Base-by-base conservation (phyloP, 140 eudicot species). In the Anethum foeniculum region DNA sequence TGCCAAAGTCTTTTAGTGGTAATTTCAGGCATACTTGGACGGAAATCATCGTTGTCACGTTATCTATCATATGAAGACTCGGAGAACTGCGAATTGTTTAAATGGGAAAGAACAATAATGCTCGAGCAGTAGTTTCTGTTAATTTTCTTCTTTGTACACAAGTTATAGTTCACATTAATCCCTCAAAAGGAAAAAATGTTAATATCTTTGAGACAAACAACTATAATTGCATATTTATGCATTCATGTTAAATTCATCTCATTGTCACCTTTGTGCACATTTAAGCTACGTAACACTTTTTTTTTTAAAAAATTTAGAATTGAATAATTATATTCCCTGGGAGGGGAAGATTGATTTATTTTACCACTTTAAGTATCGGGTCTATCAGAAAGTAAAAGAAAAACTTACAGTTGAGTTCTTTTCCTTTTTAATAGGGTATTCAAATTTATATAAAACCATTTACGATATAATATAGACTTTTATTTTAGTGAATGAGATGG, bases 21-120 rank as follows among this genome's bases (percentile, higher is more conserved):
- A 56, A 81, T 93, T 81, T 88, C 88, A 2, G 85, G 84, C 28
- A 36, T 83, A 75, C 88, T 94, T 72, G 81, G 83, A 43, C 80
- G 73, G 77, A 87, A 89, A 49, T 84, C 89, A 9, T 82, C 83
- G 36, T 80, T 80, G 84, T 73, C 83, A 8, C 87, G 81, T 44
- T 80, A 79, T 27, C 69, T 88, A 62, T 76, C 87, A 2, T 83
- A 43, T 60, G 56, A 91, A 78, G 98, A 92, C 62, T 79, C 82
- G 62, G 90, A 89, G 77, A 80, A 44, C 30, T 86, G 77, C 48
- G 88, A 83, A 39, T 83, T 91, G 54, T 87, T 87, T 80, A 71
- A 88, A 64, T 90, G 96, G 96, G 98, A 94, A 77, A 88, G 82
- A 81, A 86, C 81, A 79, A 78, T 82, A 79, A 78, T 82, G 46